phyloP scores from a whole-genome alignment of 768 basidiomycete genomes.

The Paxillus rubicundulus region DNA sequence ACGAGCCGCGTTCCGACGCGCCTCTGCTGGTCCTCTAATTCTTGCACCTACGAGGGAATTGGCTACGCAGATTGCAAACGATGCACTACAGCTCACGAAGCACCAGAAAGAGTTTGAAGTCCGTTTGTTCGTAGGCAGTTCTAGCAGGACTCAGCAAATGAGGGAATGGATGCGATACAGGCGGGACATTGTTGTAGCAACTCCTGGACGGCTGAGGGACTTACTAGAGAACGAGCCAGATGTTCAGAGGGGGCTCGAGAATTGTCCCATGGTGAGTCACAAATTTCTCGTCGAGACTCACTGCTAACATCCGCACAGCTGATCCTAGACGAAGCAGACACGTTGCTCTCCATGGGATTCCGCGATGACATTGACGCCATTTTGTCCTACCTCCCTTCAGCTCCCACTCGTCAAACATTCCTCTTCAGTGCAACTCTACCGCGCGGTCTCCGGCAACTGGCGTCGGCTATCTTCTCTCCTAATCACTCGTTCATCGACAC shows the following conservation, averaged over 20 bases:
- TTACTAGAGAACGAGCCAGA: conserved; percentile 57
- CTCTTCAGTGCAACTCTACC: conserved; percentile 90
- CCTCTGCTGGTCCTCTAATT: conserved; percentile 68
- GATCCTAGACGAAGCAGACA: conserved; percentile 91
- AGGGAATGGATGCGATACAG: conserved; percentile 59
- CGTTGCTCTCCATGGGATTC: conserved; percentile 90
- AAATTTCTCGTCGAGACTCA: neutral
- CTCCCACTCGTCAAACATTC: conserved; percentile 79
- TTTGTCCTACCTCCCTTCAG: conserved; percentile 53
- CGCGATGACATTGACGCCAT: conserved; percentile 81
- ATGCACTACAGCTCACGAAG: conserved; percentile 64
- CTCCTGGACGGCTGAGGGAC: conserved; percentile 85
- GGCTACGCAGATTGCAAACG: conserved; percentile 85
- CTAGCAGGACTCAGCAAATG: conserved; percentile 62
- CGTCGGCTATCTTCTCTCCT: conserved; percentile 52
- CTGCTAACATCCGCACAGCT: conserved; percentile 47
- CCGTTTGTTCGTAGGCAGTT: conserved; percentile 75
- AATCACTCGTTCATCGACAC: conserved; percentile 75
- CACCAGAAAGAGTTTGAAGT: conserved; percentile 67
- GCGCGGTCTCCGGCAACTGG: conserved; percentile 65
- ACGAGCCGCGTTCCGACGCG: conserved; percentile 38
- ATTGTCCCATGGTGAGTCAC: conserved; percentile 56
- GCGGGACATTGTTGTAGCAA: conserved; percentile 83
- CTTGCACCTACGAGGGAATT: conserved; percentile 90
- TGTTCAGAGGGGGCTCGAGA: conserved; percentile 50